Conservation (phyloP, 805 yeast species). For the Zygoascus biomembranicola region DNA sequence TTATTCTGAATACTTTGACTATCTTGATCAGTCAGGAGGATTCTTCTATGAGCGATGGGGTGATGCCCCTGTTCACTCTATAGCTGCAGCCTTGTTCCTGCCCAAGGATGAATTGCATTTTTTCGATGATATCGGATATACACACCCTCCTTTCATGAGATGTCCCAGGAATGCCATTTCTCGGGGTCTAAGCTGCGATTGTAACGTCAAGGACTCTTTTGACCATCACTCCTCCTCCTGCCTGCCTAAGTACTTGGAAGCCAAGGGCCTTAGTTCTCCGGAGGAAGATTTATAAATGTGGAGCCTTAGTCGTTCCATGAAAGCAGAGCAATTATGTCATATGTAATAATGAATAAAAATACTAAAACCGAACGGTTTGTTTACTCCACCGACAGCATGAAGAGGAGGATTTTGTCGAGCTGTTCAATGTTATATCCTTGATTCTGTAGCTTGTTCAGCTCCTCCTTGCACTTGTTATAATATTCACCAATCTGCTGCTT, state of each 20-base stretch:
- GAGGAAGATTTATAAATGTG: not conserved
- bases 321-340: not conserved
- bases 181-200: constrained; percentile 47
- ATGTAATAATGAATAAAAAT: not conserved
- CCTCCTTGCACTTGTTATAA: constrained; percentile 17
- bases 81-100: constrained; percentile 58
- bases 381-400: not conserved
- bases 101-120: constrained; percentile 53
- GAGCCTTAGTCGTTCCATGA: not conserved
- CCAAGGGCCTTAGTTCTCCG: constrained; percentile 17
- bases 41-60: constrained; percentile 90
- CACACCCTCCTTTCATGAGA: constrained; percentile 51
- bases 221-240: constrained; percentile 32
- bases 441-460: constrained; percentile 13
- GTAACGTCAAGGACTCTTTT: constrained; percentile 27
- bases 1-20: constrained; percentile 53
- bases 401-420: constrained; percentile 11
- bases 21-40: constrained; percentile 62
- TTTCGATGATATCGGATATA: constrained; percentile 69
- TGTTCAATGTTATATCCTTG: constrained; percentile 7
- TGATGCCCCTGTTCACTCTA: constrained; percentile 84
- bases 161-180: constrained; percentile 56
- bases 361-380: not conserved
- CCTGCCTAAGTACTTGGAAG: constrained; percentile 25
- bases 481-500: constrained; percentile 25